A percentile compares a stretch with the other conserved stretches of the same genome.
phyloP scores from a whole-genome alignment of 805 yeast species.

The Barnettozyma populi region DNA sequence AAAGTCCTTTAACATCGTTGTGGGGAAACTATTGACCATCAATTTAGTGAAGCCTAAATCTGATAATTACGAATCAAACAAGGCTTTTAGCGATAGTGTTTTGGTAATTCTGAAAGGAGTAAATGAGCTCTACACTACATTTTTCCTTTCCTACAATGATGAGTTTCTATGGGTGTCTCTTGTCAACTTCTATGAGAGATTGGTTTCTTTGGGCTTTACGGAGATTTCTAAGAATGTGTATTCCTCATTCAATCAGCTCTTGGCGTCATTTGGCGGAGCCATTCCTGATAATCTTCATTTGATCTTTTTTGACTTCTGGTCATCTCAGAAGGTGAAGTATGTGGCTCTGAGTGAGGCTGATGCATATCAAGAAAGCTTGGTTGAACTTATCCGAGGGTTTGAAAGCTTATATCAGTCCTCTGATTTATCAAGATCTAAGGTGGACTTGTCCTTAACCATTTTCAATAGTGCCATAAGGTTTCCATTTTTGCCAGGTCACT shows the following conservation, averaged over 20 bases:
- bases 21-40: conserved; percentile 42
- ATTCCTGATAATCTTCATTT: conserved; percentile 31
- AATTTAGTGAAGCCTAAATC: conserved; percentile 14
- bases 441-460: conserved; percentile 48
- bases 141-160: conserved; percentile 34
- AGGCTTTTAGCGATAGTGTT: conserved; percentile 58
- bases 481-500: conserved; percentile 60
- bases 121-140: conserved; percentile 52
- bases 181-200: conserved; percentile 40
- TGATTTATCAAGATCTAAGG: conserved; percentile 27
- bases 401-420: conserved; percentile 39
- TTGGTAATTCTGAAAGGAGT: conserved; percentile 60
- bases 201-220: conserved; percentile 40
- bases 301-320: conserved; percentile 48
- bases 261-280: conserved; percentile 29
- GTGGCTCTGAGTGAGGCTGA: conserved; percentile 30
- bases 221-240: conserved; percentile 53
- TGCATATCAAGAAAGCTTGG: conserved; percentile 54
- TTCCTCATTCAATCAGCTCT: conserved; percentile 43
- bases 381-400: conserved; percentile 50
- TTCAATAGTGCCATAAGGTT: conserved; percentile 65
- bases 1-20: conserved; percentile 56
- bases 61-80: conserved; percentile 25
- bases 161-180: conserved; percentile 51
- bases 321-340: conserved; percentile 38